Base-by-base conservation (phyloP, 257 asterid species). In the Vinca minor region DNA sequence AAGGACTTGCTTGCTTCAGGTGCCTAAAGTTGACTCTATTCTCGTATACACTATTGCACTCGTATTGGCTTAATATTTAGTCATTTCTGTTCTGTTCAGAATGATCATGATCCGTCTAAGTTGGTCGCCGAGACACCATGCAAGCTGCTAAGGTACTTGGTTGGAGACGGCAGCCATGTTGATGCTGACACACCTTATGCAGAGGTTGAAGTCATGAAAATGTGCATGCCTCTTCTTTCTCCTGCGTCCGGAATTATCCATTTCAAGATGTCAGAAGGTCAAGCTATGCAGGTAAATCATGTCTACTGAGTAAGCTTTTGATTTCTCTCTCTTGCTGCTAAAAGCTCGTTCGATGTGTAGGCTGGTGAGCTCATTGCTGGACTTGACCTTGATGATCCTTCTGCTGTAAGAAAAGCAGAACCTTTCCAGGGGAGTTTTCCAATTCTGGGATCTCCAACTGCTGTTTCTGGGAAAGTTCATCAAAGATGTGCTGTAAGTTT, bases 181-280 rank as follows among this genome's bases (percentile, higher is more conserved):
- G 99, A 87, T 72, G 96, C 99, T 45, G 96, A 93, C 74, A 83
- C 83, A 53, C 96, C 99, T 75, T 93, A 78, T 69, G 96, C 94
- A 38, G 99, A 93, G 79, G 99, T 93, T 39, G 99, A 93, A 85
- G 99, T 93, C 74, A 93, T 93, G 99, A 93, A 93, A 76, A 93
- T 93, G 99, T 93, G 99, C 74, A 93, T 93, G 99, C 99, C 99
- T 55, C 99, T 93, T 76, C 97, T 93, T 67, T 89, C 96, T 55
- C 99, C 99, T 68, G 91, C 99, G 57, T 89, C 97, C 8, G 99
- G 99, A 44, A 75, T 80, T 32, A 89, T 93, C 73, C 92, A 76
- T 67, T 85, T 89, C 69, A 72, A 73, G 74, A 69, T 93, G 96
- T 84, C 97, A 57, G 99, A 93, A 72, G 99, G 99, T 73, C 99